phyloP scores from a whole-genome alignment of 23 red algal genomes.

The Gracilaria gracilis region DNA sequence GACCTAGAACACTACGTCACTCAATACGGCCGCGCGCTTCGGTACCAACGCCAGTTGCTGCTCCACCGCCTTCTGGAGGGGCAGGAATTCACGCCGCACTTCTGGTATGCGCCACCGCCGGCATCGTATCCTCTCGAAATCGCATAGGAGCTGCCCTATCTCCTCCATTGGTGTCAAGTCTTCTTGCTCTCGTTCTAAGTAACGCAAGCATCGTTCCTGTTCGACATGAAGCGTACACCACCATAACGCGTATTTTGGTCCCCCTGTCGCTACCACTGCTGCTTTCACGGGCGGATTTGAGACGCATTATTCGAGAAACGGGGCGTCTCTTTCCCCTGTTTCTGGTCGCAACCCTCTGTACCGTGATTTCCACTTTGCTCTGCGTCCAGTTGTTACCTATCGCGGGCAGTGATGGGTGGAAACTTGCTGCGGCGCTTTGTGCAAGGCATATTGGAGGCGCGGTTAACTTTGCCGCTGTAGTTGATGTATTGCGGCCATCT shows the following conservation, averaged over 20 bases:
- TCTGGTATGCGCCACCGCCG: constrained; percentile 43
- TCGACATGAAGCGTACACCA: constrained; percentile 55
- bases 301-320: constrained; percentile 66
- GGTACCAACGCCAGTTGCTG: not conserved
- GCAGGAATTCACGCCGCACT: constrained; percentile 24
- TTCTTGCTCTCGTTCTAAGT: constrained; percentile 52
- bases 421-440: constrained; percentile 78
- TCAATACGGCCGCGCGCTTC: not conserved
- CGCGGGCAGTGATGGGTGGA: constrained; percentile 67
- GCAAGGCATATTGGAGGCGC: constrained; percentile 93
- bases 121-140: constrained; percentile 48
- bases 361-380: constrained; percentile 66
- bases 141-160: constrained; percentile 71
- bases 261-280: constrained; percentile 84
- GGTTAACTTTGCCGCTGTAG: constrained; percentile 87
- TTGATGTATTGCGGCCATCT: constrained; percentile 52
- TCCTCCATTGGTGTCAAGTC: constrained; percentile 75
- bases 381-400: constrained; percentile 62
- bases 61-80: not conserved
- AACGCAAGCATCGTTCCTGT: constrained; percentile 70
- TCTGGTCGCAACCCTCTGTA: constrained; percentile 53
- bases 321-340: constrained; percentile 74
- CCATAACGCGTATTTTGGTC: constrained; percentile 54
- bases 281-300: constrained; percentile 81
- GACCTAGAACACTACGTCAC: not conserved